Evolutionary conservation across 768 basidiomycete species (phyloP).

Genomic region (Mycena albidolilacea): DNA sequence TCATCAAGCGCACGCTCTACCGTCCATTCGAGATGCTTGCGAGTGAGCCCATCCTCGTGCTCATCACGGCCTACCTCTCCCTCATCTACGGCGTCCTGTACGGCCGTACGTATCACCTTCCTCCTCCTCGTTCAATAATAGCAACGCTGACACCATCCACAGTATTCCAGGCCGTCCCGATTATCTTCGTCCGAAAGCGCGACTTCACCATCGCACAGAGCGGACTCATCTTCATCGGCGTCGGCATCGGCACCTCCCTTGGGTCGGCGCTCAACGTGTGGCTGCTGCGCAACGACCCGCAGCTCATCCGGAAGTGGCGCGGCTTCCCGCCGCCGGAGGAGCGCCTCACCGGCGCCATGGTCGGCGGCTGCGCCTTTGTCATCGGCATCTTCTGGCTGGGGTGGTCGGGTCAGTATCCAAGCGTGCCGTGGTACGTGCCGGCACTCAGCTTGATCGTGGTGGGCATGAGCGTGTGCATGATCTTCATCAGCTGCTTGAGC

Average conservation of each 20-base stretch:
- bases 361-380: conserved; percentile 69
- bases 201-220: conserved; percentile 57
- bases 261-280: conserved; percentile 60
- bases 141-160: conserved; percentile 41
- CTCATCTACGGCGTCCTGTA: conserved; percentile 74
- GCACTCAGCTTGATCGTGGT: conserved; percentile 65
- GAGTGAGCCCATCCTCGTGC: conserved; percentile 73
- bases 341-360: conserved; percentile 68
- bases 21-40: conserved; percentile 75
- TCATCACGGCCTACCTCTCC: conserved; percentile 74
- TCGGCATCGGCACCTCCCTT: conserved; percentile 63
- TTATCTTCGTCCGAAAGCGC: conserved; percentile 58
- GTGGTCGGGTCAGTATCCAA: conserved; percentile 69
- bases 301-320: conserved; percentile 61
- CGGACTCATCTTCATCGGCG: conserved; percentile 70
- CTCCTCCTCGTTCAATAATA: not conserved
- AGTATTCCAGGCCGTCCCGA: conserved; percentile 74
- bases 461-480: conserved; percentile 63
- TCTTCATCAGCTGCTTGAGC: conserved; percentile 73
- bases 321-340: conserved; percentile 76
- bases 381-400: conserved; percentile 78
- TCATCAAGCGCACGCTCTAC: conserved; percentile 70
- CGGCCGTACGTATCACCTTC: conserved; percentile 57
- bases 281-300: conserved; percentile 55
- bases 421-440: conserved; percentile 73